Conservation (phyloP, 129 eudicot species). For the Scalesia atractyloides region DNA sequence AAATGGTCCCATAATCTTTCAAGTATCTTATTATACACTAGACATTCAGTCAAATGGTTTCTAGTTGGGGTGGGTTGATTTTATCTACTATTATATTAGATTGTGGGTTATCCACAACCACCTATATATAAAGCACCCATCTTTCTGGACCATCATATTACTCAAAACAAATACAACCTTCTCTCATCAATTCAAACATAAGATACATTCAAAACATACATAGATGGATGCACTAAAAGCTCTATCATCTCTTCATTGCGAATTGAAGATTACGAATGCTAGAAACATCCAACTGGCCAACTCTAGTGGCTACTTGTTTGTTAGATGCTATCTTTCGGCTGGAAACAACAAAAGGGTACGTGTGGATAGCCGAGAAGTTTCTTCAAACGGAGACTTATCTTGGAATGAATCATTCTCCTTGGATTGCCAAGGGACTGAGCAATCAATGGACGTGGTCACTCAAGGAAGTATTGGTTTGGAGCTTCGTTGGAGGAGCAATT, state of each 20-base stretch:
- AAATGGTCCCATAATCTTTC: conserved; percentile 19
- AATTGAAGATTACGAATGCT: conserved; percentile 56
- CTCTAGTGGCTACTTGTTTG: conserved; percentile 41
- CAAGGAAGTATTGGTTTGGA: conserved; percentile 49
- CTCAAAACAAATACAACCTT: conserved; percentile 8
- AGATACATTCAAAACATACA: conserved; percentile 9
- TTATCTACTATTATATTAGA: conserved; percentile 22
- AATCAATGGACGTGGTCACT: conserved; percentile 39
- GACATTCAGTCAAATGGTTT: conserved; percentile 5
- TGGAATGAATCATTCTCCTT: conserved; percentile 59
- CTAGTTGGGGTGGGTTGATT: conserved; percentile 24
- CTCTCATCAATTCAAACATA: not conserved
- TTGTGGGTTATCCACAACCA: conserved; percentile 5
- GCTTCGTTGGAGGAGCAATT: conserved; percentile 39
- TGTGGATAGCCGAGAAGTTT: conserved; percentile 45
- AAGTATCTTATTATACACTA: not conserved
- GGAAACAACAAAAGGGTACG: conserved; percentile 58
- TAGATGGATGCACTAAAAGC: conserved; percentile 38
- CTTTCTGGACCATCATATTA: conserved; percentile 1
- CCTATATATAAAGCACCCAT: conserved; percentile 10
- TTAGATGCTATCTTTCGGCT: conserved; percentile 64
- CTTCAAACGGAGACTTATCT: conserved; percentile 31
- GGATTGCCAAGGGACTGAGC: conserved; percentile 53
- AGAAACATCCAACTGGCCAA: conserved; percentile 42
- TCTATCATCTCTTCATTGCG: conserved; percentile 44